phyloP scores from a whole-genome alignment of 306 rosid genomes.

The Vicia faba region DNA sequence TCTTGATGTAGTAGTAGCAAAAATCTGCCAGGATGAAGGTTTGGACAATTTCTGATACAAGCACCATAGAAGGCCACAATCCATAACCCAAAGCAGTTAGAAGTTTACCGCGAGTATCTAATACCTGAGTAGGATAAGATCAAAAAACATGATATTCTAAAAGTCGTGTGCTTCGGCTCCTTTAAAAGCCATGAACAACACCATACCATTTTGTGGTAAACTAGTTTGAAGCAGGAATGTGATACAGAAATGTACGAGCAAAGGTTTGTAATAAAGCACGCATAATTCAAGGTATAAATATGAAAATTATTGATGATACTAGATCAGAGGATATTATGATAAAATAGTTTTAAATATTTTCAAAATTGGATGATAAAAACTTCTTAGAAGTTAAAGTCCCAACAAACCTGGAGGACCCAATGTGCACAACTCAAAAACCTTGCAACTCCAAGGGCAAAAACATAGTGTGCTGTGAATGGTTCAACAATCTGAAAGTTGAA shows the following conservation, averaged over 20 bases:
- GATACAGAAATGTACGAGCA: slow-evolving; percentile 9
- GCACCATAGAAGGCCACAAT: slow-evolving; percentile 76
- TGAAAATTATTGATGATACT: neutral
- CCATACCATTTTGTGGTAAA: neutral
- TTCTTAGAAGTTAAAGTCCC: slow-evolving; percentile 8
- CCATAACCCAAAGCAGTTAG: slow-evolving; percentile 78
- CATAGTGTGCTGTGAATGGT: slow-evolving; percentile 82
- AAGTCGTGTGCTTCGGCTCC: too few relatives aligned
- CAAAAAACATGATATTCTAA: too few relatives aligned
- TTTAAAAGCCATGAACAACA: too few relatives aligned
- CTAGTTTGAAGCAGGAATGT: slow-evolving; percentile 22
- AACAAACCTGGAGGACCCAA: slow-evolving; percentile 78
- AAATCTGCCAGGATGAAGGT: slow-evolving; percentile 82
- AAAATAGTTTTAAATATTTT: slow-evolving; percentile 7
- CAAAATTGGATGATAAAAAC: neutral
- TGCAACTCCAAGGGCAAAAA: slow-evolving; percentile 79
- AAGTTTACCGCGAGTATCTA: slow-evolving; percentile 65
- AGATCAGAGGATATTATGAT: slow-evolving; percentile 4
- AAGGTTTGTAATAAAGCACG: slow-evolving; percentile 25
- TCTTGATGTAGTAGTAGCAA: slow-evolving; percentile 77
- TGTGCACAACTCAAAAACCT: slow-evolving; percentile 91
- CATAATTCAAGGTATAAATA: neutral
- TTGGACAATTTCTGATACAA: slow-evolving; percentile 71
- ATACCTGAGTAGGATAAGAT: slow-evolving; percentile 44
- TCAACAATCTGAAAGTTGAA: slow-evolving; percentile 65